Base-by-base conservation (phyloP, 1,139 yeast genomes). In the Candida buenavistaensis region DNA sequence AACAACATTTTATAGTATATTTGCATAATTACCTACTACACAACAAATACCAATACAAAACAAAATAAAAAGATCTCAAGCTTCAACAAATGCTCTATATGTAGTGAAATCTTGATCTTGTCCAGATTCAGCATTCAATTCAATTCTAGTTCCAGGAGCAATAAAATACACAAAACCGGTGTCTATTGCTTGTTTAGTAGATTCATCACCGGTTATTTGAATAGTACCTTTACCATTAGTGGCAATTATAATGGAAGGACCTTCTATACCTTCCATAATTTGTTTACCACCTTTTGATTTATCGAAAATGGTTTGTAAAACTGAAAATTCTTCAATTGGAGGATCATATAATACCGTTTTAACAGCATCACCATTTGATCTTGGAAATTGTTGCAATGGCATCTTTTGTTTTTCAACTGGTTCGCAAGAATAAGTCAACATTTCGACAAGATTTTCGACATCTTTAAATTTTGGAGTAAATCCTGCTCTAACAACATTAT, bases 381-480 rank as follows among this genome's bases (percentile, higher is more conserved):
- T 78, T 29, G 72, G 61, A 55, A 86, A 89, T 7, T 67, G 48
- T 48, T 68, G 64, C 22, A 87, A 78, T 33, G 78, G 77, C 95
- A 90, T 87, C 64, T 88, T 89, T 68, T 94, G 98, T 55, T 88
- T 88, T 47, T 82, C 88, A 27, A 90, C 96, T 16, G 95, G 81
- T 36, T 86, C 95, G 52, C 85, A 85, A 24, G 87, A 74, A 61
- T 90, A 92, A 3, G 97, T 90, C 60, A 92, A 77, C 95, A 87
- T 88, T 36, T 76, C 79, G 25, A 92, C 97, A 56, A 92, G 75
- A 55, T 85, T 87, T 45, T 82, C 66, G 38, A 92, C 97, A 60
- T 94, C 98, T 66, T 90, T 92, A 69, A 90, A 92, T 64, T 94
- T 92, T 40, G 98, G 98, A 10, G 98, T 92, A 70, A 92, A 92